Base-by-base conservation (phyloP, 176 grass and related monocot species). In the Paspalum notatum region DNA sequence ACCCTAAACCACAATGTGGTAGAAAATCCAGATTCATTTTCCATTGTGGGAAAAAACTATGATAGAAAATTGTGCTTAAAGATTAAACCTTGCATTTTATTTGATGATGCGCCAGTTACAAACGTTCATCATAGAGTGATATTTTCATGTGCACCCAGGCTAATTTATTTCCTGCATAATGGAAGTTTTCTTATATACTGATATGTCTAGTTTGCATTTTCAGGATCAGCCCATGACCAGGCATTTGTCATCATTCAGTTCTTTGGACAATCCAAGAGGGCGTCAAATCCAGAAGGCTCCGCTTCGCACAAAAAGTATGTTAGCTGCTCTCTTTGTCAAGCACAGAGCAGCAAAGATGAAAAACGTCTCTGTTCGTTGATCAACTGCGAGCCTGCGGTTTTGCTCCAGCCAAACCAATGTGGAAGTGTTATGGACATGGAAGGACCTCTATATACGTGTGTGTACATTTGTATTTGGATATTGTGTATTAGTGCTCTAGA, bases 241-340 rank as follows among this genome's bases (percentile, higher is more conserved):
- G 72, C 79, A 85, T 42, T 67, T 90, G 32, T 57, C 90, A 61
- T 77, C 83, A 77, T 90, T 93, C 83, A 88, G 82, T 82, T 95
- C 90, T 51, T 84, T 93, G 41, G 84, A 88, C 47, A 91, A 91
- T 79, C 82, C 96, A 18, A 88, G 85, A 37, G 83, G 86, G 12
- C 89, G 66, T 50, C 83, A 99, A 85, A 93, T 95, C 53, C 87
- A 87, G 62, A 87, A 84, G 87, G 79, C 88, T 65, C 92, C 90
- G 0, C 73, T 82, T 55, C 82, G 90, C 76, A 93, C 87, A 40
- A 95, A 90, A 65, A 95, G 84, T 67, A 80, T 99, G 93, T 40
- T 95, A 51, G 91, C 93, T 25, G 85, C 91, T 67, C 90, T 99
- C 52, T 99, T 99, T 82, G 86, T 87, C 57, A 95, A 93, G 69